Conservation (phyloP, 2,329 filamentous ascomycete genomes). For the Fusarium staphyleae region DNA sequence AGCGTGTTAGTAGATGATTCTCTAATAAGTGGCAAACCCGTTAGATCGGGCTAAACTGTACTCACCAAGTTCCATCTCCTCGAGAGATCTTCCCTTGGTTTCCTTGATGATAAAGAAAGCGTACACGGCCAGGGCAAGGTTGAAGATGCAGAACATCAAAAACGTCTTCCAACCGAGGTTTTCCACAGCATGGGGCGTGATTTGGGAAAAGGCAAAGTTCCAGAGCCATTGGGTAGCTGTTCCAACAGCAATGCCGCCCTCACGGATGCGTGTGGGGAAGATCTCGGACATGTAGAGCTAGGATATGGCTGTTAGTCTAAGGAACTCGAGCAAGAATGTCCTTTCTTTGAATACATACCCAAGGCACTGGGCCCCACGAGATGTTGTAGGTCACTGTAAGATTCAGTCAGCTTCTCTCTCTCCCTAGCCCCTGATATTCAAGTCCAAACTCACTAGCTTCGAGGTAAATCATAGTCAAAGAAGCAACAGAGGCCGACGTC, state of each 20-base stretch:
- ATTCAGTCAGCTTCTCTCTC: not conserved
- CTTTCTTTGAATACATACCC: slow-evolving; percentile 46
- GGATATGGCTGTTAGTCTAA: not conserved
- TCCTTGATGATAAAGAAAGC: slow-evolving; percentile 54
- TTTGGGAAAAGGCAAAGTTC: slow-evolving; percentile 58
- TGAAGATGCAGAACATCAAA: slow-evolving; percentile 58
- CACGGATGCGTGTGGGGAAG: slow-evolving; percentile 59
- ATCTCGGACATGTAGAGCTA: slow-evolving; percentile 57
- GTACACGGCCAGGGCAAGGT: slow-evolving; percentile 54
- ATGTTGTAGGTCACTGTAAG: slow-evolving; percentile 53
- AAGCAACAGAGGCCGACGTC: slow-evolving; percentile 53
- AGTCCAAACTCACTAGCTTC: slow-evolving; percentile 49
- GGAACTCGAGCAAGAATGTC: too few species aligned
- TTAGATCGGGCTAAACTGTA: not conserved
- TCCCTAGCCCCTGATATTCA: not conserved
- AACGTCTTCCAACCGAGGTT: slow-evolving; percentile 58
- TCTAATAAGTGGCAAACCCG: not conserved
- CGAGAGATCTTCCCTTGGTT: slow-evolving; percentile 37
- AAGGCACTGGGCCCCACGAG: slow-evolving; percentile 60
- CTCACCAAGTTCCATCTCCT: slow-evolving; percentile 40
- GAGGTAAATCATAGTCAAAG: slow-evolving; percentile 59
- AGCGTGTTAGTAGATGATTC: not conserved
- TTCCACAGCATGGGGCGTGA: slow-evolving; percentile 56
- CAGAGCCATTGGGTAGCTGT: slow-evolving; percentile 60
- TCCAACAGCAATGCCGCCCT: slow-evolving; percentile 57